phyloP scores from a whole-genome alignment of 352 stramenopile species.

The Phytophthora multivora region DNA sequence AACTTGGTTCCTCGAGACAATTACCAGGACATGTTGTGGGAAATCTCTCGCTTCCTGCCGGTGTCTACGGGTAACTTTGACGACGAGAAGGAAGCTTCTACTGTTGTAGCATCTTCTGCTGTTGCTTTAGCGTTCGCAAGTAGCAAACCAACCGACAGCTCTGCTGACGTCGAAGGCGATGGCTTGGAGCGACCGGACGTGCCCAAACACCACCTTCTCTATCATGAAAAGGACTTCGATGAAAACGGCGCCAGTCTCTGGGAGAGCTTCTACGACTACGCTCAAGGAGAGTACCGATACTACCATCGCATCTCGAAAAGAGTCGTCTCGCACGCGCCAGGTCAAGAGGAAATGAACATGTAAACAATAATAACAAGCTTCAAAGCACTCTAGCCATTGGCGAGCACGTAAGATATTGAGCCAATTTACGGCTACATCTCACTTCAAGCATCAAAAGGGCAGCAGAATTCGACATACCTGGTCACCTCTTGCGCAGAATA shows the following conservation, averaged over 20 bases:
- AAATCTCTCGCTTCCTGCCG: slow-evolving; percentile 62
- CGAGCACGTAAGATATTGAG: slow-evolving; percentile 25
- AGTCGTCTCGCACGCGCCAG: slow-evolving; percentile 37
- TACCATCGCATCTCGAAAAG: slow-evolving; percentile 74
- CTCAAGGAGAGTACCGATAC: slow-evolving; percentile 56
- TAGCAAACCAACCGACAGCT: slow-evolving; percentile 4
- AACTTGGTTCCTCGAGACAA: slow-evolving; percentile 49
- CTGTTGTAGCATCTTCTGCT: slow-evolving; percentile 12
- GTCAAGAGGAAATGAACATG: slow-evolving; percentile 2
- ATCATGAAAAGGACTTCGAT: slow-evolving; percentile 54
- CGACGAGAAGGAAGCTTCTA: slow-evolving; percentile 7
- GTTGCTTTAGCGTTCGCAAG: slow-evolving; percentile 26
- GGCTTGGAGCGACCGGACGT: neutral
- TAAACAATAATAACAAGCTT: neutral
- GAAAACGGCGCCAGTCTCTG: slow-evolving; percentile 61
- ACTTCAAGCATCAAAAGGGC: neutral
- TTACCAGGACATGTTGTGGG: slow-evolving; percentile 71
- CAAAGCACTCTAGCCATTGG: neutral
- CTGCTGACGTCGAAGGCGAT: slow-evolving; percentile 4
- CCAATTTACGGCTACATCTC: neutral
- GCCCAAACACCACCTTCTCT: slow-evolving; percentile 24
- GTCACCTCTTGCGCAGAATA: neutral
- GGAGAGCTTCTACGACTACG: slow-evolving; percentile 75
- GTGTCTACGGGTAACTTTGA: slow-evolving; percentile 49
- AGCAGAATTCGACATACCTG: neutral